Base-by-base conservation (phyloP, 1,284 basidiomycete genomes). In the Ustilago shanxiensis region DNA sequence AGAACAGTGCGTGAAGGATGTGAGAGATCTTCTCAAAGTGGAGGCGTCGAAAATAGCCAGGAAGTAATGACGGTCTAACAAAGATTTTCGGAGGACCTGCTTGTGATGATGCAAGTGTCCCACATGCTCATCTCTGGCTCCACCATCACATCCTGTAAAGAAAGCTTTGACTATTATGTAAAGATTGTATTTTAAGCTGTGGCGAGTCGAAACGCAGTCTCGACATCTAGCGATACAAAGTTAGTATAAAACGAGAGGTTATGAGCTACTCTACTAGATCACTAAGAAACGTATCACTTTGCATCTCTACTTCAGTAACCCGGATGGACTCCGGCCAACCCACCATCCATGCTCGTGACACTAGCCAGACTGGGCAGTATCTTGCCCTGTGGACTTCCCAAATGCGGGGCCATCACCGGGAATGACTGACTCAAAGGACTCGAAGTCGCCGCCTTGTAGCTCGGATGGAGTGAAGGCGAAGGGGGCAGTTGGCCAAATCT, bases 401-500 rank as follows among this genome's bases (percentile, higher is more conserved):
- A 41, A 18, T 49, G 37, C 2, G 39, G 37, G 8, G 33, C 65
- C 64, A 66, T 61, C 37, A 65, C 51, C 14, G 71, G 66, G 41
- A 68, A 68, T 20, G 51, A 51, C 58, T 55, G 49, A 20, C 47
- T 60, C 39, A 73, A 29, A 39, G 61, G 58, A 47, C 58, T 73
- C 29, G 57, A 64, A 29, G 61, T 37, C 7, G 58, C 39, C 11
- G 66, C 49, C 49, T 68, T 73, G 49, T 68, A 73, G 45, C 58
- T 73, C 35, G 71, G 57, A 31, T 68, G 71, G n/a, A 73, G 37
- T 20, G 57, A 64, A 13, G 71, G 66, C 18, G 52, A 52, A 8
- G 71, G 71, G 8, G 66, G 71, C 31, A 68, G 45, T 54, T 65
- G 65, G 16, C 58, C 61, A n/a, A 73, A 73, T 13, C 71, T 52